Percentiles rank a stretch among this genome's conserved stretches.
These are phyloP conservation scores for Volvox carteri DNA, from an alignment of 163 green algal genomes.

Conservation along the genomic window DNA sequence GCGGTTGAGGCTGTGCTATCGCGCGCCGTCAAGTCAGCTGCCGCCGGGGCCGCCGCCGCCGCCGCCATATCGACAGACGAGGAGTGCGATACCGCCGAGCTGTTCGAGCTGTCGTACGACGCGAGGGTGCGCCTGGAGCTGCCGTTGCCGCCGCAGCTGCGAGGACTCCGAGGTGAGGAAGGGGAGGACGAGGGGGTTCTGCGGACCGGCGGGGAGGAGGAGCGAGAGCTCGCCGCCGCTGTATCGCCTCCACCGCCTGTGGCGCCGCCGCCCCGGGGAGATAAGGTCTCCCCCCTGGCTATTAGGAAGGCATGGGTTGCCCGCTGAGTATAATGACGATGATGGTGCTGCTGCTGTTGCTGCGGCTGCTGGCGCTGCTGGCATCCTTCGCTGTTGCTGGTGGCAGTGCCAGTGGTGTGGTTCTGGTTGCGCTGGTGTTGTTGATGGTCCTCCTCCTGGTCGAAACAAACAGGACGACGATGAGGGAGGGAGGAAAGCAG, in stretches of 20 bases:
- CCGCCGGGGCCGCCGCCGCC: background rate
- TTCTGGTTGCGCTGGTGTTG: background rate
- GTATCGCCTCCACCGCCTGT: no score
- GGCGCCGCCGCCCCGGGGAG: no score
- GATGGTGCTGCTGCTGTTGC: background rate
- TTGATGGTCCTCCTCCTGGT: background rate
- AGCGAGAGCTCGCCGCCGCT: no score
- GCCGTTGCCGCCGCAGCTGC: background rate
- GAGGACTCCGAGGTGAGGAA: no score
- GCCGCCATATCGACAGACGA: background rate
- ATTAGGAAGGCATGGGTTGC: background rate
- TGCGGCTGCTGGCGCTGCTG: background rate
- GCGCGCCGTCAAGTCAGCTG: no score
- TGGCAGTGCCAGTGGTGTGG: background rate
- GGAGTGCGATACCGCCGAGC: slow-evolving; percentile 7
- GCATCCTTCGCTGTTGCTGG: background rate
- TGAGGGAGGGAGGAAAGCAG: background rate
- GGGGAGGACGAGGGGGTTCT: no score
- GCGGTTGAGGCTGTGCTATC: no score
- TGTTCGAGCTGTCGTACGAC: background rate
- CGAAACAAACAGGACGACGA: no score
- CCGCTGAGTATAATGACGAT: background rate
- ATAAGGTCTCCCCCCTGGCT: no score
- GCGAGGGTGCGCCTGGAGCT: background rate
- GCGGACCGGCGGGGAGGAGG: no score